These are phyloP conservation scores for Chlorella sp. DNA, from an alignment of 139 green algal genomes.

Conservation along the genomic window DNA sequence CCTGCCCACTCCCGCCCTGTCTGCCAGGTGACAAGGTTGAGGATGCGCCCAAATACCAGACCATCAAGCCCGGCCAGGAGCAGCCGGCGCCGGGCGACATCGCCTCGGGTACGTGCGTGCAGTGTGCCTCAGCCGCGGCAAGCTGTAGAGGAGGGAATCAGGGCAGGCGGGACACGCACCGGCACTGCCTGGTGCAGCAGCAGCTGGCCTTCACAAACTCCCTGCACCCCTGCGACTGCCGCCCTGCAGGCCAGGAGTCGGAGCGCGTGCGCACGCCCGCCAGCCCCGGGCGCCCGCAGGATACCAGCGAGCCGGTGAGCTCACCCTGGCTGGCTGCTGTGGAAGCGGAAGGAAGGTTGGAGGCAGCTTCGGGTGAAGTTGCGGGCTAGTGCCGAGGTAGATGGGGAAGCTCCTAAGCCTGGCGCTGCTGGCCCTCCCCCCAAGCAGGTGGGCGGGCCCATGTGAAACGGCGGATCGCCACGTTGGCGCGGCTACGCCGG, in stretches of 20 bases:
- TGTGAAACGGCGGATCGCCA: neutral
- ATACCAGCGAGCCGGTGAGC: slow-evolving; percentile 5
- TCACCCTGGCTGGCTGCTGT: too few species aligned
- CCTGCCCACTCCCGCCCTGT: neutral
- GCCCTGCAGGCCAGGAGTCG: neutral
- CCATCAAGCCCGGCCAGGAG: slow-evolving; percentile 16
- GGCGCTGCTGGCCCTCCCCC: too few species aligned
- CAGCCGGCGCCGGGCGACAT: slow-evolving; percentile 3
- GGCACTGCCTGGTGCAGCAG: too few species aligned
- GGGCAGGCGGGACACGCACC: too few species aligned
- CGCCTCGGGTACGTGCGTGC: neutral
- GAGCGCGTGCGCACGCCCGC: slow-evolving; percentile 17
- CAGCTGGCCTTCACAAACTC: neutral
- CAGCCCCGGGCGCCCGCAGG: slow-evolving; percentile 14
- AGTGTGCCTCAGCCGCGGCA: too few species aligned
- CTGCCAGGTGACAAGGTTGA: slow-evolving; percentile 19
- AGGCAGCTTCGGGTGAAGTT: too few species aligned
- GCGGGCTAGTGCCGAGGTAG: too few species aligned
- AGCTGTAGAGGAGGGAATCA: too few species aligned
- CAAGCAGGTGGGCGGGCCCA: neutral
- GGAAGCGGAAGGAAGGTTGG: too few species aligned
- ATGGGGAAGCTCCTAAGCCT: too few species aligned
- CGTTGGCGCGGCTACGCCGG: too few species aligned
- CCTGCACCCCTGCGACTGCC: too few species aligned
- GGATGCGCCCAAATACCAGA: slow-evolving; percentile 12